Base-by-base conservation (phyloP, 2,329 filamentous ascomycete species). In the Paraphoma sp. region DNA sequence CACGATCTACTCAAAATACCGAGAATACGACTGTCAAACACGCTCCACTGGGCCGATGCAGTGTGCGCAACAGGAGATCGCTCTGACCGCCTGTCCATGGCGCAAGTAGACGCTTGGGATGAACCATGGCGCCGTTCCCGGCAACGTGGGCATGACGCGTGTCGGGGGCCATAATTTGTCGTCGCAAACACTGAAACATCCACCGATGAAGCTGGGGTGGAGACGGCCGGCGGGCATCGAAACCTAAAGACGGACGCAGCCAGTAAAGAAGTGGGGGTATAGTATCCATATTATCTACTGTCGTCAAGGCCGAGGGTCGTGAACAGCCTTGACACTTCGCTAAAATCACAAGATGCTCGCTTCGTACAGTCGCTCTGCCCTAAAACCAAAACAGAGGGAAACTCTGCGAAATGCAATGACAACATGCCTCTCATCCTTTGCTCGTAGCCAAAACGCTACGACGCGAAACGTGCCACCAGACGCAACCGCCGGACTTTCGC, bases 241-340 rank as follows among this genome's bases (percentile, higher is more conserved):
- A 36, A 36, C 33, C 9, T 36, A 14, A 36, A 36, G 14, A 36
- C 33, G 14, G 33, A 36, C 2, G 33, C 14, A 36, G 6, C 9
- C 14, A 36, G 9, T 36, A 14, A 2, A 36, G 47, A 57, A 53
- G 49, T 46, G 46, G 53, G 53, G 53, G 54, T 63, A 64, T 62
- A 62, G 14, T 57, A 17, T 61, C 51, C 58, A 48, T 66, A 64
- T 59, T 68, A 67, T 69, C 59, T 68, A 62, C 54, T 63, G 53
- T 65, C 49, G 57, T 62, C 58, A 46, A 42, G 16, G 8, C 40
- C n/a, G 12, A 28, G 16, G 40, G 31, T 40, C 3, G 42, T 18
- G 31, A 48, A 38, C n/a, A 17, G 36, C 36, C 41, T 14, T 45
- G 53, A 50, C 57, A 56, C 59, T 63, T 55, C 60, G 57, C 53